Evolutionary conservation across 108 stramenopile species (phyloP).

Genomic region (Pelagomonas calceolata): DNA sequence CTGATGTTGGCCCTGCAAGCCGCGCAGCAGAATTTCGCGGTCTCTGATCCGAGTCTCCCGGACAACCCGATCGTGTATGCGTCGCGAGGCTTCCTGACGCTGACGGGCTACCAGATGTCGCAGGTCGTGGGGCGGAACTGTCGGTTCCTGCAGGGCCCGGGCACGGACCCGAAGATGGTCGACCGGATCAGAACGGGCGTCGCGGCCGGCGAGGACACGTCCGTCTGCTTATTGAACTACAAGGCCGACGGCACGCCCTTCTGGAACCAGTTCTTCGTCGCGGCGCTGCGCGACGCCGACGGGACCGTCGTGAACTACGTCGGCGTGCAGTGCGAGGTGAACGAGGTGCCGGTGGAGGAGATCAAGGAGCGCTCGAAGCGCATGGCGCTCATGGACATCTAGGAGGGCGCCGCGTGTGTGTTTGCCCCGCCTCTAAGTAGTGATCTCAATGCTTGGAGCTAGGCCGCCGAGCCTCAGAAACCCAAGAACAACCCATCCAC

Average conservation of each 20-base stretch:
- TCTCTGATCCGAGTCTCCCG: constrained; percentile 84
- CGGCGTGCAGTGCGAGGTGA: constrained; percentile 83
- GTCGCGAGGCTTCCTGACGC: constrained; percentile 71
- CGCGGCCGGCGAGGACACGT: constrained; percentile 71
- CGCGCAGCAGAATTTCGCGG: constrained; percentile 92
- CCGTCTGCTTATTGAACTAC: constrained; percentile 87
- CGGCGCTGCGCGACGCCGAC: constrained; percentile 72
- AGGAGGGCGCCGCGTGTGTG: too few species aligned
- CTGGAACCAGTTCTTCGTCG: constrained; percentile 97
- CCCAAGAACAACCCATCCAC: too few species aligned
- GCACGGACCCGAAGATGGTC: constrained; percentile 41
- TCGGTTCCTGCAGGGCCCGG: constrained; percentile 54
- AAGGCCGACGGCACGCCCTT: constrained; percentile 88
- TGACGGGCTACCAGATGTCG: constrained; percentile 82
- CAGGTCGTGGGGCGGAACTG: constrained; percentile 75
- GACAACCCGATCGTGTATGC: constrained; percentile 89
- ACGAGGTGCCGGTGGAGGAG: constrained; percentile 6
- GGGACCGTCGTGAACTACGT: constrained; percentile 90
- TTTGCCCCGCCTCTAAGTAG: too few species aligned
- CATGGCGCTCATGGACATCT: too few species aligned
- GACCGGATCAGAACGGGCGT: constrained; percentile 81
- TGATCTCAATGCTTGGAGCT: too few species aligned
- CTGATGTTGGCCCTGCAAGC: constrained; percentile 91
- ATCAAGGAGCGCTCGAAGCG: too few species aligned
- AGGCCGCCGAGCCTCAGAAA: too few species aligned